phyloP scores from a whole-genome alignment of 768 basidiomycete genomes.

The Agrocybe pediades region DNA sequence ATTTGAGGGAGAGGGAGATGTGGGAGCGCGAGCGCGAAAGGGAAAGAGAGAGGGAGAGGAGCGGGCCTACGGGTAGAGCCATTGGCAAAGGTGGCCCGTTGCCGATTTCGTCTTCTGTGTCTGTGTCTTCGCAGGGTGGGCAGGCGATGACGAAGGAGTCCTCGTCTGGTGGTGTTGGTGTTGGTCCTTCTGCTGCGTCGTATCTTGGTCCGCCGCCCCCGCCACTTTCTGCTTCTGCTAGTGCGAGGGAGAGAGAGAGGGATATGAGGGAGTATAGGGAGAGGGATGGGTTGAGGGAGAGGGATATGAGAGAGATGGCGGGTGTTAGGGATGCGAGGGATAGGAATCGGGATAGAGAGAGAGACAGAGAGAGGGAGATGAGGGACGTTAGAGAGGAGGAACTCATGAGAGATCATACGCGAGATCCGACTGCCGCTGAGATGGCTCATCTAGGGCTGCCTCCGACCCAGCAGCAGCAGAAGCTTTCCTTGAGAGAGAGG shows the following conservation, averaged over 20 bases:
- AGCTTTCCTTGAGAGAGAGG: too few relatives aligned
- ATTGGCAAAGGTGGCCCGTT: too few relatives aligned
- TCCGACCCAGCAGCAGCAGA: too few relatives aligned
- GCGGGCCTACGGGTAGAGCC: neutral
- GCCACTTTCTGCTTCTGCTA: neutral
- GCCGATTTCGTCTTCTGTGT: too few relatives aligned
- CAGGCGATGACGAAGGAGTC: neutral
- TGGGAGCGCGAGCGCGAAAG: slow-evolving; percentile 11
- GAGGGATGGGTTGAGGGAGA: neutral
- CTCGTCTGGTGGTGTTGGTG: too few relatives aligned
- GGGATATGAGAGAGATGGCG: neutral
- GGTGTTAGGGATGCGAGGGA: too few relatives aligned
- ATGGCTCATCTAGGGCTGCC: too few relatives aligned
- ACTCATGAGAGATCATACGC: too few relatives aligned
- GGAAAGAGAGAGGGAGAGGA: slow-evolving; percentile 3
- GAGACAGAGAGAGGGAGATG: neutral
- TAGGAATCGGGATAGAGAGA: neutral
- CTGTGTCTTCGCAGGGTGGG: neutral
- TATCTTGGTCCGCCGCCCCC: slow-evolving; percentile 2
- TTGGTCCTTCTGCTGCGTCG: neutral
- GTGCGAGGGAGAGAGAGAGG: slow-evolving; percentile 13
- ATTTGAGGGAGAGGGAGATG: slow-evolving; percentile 1
- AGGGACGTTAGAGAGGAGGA: neutral
- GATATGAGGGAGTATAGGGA: slow-evolving; percentile 6
- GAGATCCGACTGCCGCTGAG: too few relatives aligned